A percentile compares a stretch with the other conserved stretches of the same genome.
Evolutionary conservation across 2,329 filamentous ascomycete species (phyloP).

Genomic region (Fusarium sp.): DNA sequence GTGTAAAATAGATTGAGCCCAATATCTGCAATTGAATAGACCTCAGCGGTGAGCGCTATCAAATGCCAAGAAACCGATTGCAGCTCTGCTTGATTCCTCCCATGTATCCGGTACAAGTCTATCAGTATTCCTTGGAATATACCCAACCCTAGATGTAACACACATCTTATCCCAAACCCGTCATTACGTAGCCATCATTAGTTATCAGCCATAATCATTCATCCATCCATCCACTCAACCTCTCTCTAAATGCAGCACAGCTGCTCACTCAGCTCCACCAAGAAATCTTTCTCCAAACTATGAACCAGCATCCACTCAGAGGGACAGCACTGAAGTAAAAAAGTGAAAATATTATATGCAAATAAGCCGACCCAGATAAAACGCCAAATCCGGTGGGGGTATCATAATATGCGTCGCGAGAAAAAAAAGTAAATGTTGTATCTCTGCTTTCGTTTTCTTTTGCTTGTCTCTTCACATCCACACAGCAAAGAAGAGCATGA

Average conservation of each 20-base stretch:
- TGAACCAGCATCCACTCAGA: constrained; percentile 16
- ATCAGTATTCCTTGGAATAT: constrained; percentile 19
- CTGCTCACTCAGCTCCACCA: constrained; percentile 24
- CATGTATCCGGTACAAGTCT: constrained; percentile 14
- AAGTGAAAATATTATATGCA: constrained; percentile 25
- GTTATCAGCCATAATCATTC: constrained; percentile 44
- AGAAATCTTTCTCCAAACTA: constrained; percentile 26
- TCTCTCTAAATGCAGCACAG: constrained; percentile 32
- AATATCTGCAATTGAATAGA: constrained; percentile 3
- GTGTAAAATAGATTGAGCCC: constrained; percentile 1
- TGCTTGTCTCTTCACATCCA: constrained; percentile 39
- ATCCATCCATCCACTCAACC: constrained; percentile 22
- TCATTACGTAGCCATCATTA: constrained; percentile 43
- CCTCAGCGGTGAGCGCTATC: neutral
- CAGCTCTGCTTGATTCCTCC: constrained; percentile 11
- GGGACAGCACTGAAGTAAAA: constrained; percentile 4
- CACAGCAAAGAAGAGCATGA: constrained; percentile 50
- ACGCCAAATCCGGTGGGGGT: constrained; percentile 48
- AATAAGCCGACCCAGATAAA: constrained; percentile 42
- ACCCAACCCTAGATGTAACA: constrained; percentile 14
- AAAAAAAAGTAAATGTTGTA: constrained; percentile 16
- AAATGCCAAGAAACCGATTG: constrained; percentile 4
- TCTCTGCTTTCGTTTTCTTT: neutral
- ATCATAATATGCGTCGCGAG: constrained; percentile 43
- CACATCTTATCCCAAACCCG: constrained; percentile 15